Base-by-base conservation (phyloP, 352 stramenopile species). In the Pythium guiyangense region DNA sequence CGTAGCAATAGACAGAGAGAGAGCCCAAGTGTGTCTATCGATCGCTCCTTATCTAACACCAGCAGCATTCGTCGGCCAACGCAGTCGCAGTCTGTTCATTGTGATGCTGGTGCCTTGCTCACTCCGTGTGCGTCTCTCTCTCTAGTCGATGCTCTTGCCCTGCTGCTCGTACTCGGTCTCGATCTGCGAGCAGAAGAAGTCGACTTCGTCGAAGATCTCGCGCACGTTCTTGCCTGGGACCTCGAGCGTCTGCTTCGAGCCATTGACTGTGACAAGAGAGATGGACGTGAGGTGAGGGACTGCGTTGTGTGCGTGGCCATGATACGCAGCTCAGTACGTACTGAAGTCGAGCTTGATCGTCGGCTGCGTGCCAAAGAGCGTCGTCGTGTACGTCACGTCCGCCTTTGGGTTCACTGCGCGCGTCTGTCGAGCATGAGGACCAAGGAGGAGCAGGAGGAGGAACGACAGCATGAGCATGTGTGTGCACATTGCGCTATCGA, bases 171-270 rank as follows among this genome's bases (percentile, higher is more conserved):
- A 90, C 67, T 94, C 82, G 52, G 84, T 82, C 69, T 94, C 84
- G 57, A 94, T 94, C 70, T 88, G 79, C 50, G 81, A 86, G 76
- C 84, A 94, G 67, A 84, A 82, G 50, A 78, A 86, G 63, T 94
- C 84, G 49, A 94, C 65, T 26, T 92, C 78, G 26, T 92, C 84
- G 54, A 92, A 91, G 64, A 94, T 94, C 35, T 90, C 84, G 60
- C 77, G 73, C 45, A 94, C 79, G 45, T 87, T 84, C 67, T 88
- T 88, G 71, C 63, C 61, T 20, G 79, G 73, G 15, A 91, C 82
- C 49, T 88, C 75, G 42, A 92, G 67, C 47, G 66, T 62, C 52
- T 92, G 67, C 67, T 90, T 88, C 42, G 66, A 84, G 56, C 83
- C 81, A 64, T 92, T 87, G 61, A 94, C 84, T 94, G 34, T 49